A percentile compares a stretch with the other conserved stretches of the same genome.
phyloP scores from a whole-genome alignment of 2,329 filamentous ascomycete species.

The Hysterium pulicare region DNA sequence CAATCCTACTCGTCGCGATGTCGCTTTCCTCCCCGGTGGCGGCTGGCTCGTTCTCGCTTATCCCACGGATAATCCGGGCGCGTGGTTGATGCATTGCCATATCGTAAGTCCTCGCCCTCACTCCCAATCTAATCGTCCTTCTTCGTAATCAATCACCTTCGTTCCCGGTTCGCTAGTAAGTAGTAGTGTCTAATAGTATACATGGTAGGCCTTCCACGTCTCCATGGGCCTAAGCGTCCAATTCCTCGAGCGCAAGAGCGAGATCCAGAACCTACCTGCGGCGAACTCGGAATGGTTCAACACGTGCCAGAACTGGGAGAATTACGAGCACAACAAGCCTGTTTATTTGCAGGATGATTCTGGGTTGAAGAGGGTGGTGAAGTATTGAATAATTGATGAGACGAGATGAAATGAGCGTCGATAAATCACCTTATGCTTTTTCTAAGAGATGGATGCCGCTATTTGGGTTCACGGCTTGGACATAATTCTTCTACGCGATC shows the following conservation, averaged over 20 bases:
- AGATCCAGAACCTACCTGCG: constrained; percentile 18
- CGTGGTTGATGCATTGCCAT: constrained; percentile 27
- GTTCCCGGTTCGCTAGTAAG: too few relatives aligned
- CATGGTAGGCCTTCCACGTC: constrained; percentile 17
- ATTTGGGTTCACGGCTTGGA: too few relatives aligned
- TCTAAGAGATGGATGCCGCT: too few relatives aligned
- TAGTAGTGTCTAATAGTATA: too few relatives aligned
- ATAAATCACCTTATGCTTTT: too few relatives aligned
- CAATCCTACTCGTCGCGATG: constrained; percentile 30
- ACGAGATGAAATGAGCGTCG: too few relatives aligned
- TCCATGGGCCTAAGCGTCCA: constrained; percentile 18
- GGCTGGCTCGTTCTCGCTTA: constrained; percentile 50
- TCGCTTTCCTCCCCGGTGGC: constrained; percentile 22
- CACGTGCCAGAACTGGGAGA: constrained; percentile 25
- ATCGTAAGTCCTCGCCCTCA: constrained; percentile 8
- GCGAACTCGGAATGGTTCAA: constrained; percentile 22
- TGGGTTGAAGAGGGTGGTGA: constrained; percentile 39
- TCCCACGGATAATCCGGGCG: constrained; percentile 48
- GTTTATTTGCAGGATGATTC: constrained; percentile 39
- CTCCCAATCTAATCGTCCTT: neutral
- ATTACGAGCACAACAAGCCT: constrained; percentile 28
- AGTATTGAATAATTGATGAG: constrained; percentile 7
- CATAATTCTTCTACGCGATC: too few relatives aligned
- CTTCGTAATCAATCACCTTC: too few relatives aligned
- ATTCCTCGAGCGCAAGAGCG: constrained; percentile 18